These are phyloP conservation scores for Arthrinium phaeospermum DNA, from an alignment of 2,329 filamentous ascomycete species.

Conservation along the genomic window DNA sequence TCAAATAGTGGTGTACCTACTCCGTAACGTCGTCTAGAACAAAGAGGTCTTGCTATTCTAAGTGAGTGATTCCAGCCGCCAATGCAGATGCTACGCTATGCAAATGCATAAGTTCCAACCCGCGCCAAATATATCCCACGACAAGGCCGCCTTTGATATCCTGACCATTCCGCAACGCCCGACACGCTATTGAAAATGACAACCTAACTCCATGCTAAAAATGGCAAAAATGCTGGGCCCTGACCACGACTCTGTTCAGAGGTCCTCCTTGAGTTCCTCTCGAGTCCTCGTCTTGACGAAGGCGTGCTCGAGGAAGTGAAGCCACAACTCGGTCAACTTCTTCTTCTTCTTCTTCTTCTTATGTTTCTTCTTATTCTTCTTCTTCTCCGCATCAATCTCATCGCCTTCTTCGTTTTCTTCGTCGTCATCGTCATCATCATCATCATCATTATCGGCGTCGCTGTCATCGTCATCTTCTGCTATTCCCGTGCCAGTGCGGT, in stretches of 20 bases:
- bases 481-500: background rate
- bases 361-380: constrained; percentile 36
- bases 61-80: background rate
- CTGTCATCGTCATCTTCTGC: constrained; percentile 26
- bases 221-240: background rate
- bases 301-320: constrained; percentile 76
- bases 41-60: background rate
- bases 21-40: background rate
- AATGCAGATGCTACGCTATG: background rate
- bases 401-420: constrained; percentile 33
- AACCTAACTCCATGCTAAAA: constrained; percentile 6
- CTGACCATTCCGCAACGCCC: background rate
- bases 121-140: background rate
- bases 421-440: constrained; percentile 38
- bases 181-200: background rate
- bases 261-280: constrained; percentile 63
- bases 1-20: background rate
- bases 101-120: background rate
- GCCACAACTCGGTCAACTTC: constrained; percentile 73
- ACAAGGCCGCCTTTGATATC: background rate
- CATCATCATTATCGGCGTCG: constrained; percentile 23
- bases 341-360: constrained; percentile 53
- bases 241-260: constrained; percentile 29
- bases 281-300: constrained; percentile 77
- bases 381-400: constrained; percentile 30